A percentile compares a stretch with the other conserved stretches of the same genome.
phyloP scores from a whole-genome alignment of 768 basidiomycete genomes.

The Pisolithus microcarpus region DNA sequence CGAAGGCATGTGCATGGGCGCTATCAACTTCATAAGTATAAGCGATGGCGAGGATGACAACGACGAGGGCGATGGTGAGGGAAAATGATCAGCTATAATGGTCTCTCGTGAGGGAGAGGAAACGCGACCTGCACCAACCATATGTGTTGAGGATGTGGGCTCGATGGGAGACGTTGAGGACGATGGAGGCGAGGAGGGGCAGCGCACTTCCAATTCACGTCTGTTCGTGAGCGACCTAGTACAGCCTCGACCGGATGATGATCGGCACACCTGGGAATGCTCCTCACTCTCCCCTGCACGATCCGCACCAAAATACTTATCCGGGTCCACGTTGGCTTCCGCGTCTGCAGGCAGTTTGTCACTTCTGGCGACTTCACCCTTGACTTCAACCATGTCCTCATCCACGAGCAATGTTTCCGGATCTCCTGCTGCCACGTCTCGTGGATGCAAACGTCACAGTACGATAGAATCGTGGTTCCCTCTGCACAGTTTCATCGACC shows the following conservation, averaged over 20 bases:
- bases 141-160: conserved; percentile 17
- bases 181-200: conserved; percentile 23
- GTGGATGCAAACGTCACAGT: conserved; percentile 26
- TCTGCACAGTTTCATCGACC: too few relatives aligned
- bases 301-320: neutral
- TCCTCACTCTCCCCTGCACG: neutral
- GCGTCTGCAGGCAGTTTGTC: too few relatives aligned
- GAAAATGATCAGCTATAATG: neutral
- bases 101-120: too few relatives aligned
- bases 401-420: neutral
- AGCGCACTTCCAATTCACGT: conserved; percentile 5
- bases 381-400: conserved; percentile 9
- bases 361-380: conserved; percentile 2
- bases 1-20: conserved; percentile 8
- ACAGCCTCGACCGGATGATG: neutral
- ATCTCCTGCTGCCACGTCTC: neutral
- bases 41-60: conserved; percentile 62
- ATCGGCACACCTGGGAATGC: neutral
- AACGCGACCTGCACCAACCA: conserved; percentile 5
- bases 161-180: conserved; percentile 27
- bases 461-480: conserved; percentile 48
- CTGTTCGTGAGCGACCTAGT: conserved; percentile 7
- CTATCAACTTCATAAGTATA: conserved; percentile 60
- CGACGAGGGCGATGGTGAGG: neutral
- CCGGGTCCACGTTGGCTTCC: neutral